These are phyloP conservation scores for Hypoxylon sp. DNA, from an alignment of 2,329 filamentous ascomycete genomes.

Conservation along the genomic window DNA sequence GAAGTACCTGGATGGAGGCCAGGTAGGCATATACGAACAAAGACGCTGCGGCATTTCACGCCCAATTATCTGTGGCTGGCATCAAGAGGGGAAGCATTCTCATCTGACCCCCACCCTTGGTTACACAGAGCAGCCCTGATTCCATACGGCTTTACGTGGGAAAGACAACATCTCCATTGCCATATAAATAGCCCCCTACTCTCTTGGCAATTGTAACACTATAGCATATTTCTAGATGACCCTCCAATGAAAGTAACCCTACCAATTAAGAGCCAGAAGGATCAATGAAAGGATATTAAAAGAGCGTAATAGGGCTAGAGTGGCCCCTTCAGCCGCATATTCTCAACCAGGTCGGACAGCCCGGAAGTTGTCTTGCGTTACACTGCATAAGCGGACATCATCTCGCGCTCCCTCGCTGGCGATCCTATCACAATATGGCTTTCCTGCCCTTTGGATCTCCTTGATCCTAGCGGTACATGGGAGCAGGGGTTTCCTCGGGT, in stretches of 20 bases:
- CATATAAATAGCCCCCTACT: background rate
- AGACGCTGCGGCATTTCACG: conserved; percentile 2
- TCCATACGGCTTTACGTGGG: background rate
- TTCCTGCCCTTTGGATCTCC: background rate
- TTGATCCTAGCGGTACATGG: background rate
- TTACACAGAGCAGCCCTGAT: conserved; percentile 1
- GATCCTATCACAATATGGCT: conserved; percentile 1
- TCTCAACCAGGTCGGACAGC: conserved; percentile 1
- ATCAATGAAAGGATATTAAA: background rate
- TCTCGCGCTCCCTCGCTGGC: background rate
- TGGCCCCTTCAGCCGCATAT: conserved; percentile 6
- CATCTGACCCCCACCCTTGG: background rate
- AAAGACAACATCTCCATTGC: background rate
- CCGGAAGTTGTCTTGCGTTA: background rate
- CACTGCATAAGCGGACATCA: background rate
- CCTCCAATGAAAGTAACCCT: no score
- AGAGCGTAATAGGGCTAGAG: background rate
- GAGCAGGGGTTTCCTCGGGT: background rate
- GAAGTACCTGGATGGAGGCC: conserved; percentile 6
- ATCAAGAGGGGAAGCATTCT: background rate
- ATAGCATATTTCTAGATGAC: background rate
- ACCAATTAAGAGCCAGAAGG: background rate
- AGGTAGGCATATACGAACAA: background rate
- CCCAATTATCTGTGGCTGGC: background rate
- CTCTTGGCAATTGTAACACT: background rate